phyloP scores from a whole-genome alignment of 495 filamentous ascomycete species.

The Aspergillus sclerotioniger region DNA sequence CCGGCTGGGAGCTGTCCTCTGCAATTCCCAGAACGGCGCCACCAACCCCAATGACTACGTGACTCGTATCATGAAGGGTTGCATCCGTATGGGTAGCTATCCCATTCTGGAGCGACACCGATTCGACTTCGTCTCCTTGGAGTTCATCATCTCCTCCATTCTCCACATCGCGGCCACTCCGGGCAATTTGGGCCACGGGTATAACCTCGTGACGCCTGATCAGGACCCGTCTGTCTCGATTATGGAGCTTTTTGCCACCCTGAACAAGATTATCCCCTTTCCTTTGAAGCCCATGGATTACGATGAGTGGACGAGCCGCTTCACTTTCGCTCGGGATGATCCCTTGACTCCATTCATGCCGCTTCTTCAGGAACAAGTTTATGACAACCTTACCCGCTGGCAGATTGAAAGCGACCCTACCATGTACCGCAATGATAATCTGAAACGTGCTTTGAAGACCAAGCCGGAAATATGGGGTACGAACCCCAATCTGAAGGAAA shows the following conservation, averaged over 20 bases:
- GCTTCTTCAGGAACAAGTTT: no score
- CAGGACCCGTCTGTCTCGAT: not conserved
- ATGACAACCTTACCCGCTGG: no score
- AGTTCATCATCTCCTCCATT: not conserved
- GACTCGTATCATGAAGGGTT: not conserved
- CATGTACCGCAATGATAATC: no score
- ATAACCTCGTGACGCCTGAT: conserved; percentile 4
- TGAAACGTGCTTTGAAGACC: no score
- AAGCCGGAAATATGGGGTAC: no score
- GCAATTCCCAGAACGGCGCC: not conserved
- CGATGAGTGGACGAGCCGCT: no score
- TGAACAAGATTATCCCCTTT: no score
- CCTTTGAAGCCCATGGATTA: no score
- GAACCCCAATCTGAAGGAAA: no score
- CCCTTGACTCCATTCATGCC: no score
- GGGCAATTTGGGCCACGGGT: not conserved
- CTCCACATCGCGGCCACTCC: not conserved
- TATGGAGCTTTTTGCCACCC: not conserved
- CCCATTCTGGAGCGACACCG: not conserved
- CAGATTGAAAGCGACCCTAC: no score
- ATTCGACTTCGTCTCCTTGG: conserved; percentile 2
- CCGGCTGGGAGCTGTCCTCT: conserved; percentile 11
- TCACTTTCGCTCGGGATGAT: no score
- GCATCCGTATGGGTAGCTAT: conserved; percentile 4
- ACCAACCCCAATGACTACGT: conserved; percentile 1